Percentiles rank a stretch among this genome's conserved stretches.
phyloP scores from a whole-genome alignment of 768 basidiomycete genomes.

The Collybiopsis luxurians region DNA sequence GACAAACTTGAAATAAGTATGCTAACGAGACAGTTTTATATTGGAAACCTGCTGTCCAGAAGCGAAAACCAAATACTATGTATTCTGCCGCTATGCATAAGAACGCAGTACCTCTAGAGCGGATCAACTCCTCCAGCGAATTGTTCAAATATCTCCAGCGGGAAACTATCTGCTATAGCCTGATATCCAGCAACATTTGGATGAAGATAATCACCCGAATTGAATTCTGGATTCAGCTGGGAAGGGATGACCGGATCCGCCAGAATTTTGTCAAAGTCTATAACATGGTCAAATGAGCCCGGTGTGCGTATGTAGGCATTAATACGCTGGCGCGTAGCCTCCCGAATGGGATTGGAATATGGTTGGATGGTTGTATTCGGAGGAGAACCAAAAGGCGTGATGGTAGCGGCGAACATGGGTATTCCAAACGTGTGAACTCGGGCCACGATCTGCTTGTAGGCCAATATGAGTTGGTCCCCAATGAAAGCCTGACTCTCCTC shows the following conservation, averaged over 20 bases:
- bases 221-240: conserved; percentile 32
- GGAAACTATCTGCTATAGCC: conserved; percentile 39
- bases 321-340: conserved; percentile 38
- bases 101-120: too few species aligned
- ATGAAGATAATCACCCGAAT: conserved; percentile 48
- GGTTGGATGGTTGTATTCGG: conserved; percentile 29
- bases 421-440: conserved; percentile 40
- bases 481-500: conserved; percentile 26
- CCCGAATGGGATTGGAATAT: conserved; percentile 36
- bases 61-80: too few species aligned
- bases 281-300: conserved; percentile 40
- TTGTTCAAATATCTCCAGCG: conserved; percentile 33
- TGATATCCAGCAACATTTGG: conserved; percentile 45
- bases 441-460: conserved; percentile 42
- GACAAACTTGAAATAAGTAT: too few species aligned
- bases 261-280: conserved; percentile 45
- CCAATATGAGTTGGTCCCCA: conserved; percentile 32
- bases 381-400: conserved; percentile 38
- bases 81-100: too few species aligned
- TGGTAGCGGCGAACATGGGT: conserved; percentile 47
- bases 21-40: too few species aligned
- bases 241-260: conserved; percentile 34
- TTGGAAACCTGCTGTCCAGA: too few species aligned
- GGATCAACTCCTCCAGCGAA: conserved; percentile 21
- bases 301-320: conserved; percentile 42